Base-by-base conservation (phyloP, 2,329 filamentous ascomycete species). In the Scedosporium minutisporum region DNA sequence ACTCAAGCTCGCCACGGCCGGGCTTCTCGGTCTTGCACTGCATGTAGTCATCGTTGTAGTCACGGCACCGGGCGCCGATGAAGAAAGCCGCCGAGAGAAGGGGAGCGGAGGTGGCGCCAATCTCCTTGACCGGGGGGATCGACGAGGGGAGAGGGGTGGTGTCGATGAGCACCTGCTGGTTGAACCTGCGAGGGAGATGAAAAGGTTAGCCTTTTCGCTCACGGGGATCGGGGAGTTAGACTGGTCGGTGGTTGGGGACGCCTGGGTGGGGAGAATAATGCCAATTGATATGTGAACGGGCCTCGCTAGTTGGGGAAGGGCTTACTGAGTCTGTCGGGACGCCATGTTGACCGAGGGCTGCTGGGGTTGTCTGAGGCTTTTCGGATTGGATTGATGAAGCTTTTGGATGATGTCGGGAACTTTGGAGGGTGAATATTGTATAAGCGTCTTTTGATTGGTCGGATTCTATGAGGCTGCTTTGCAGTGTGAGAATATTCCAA, bases 1-100 rank as follows among this genome's bases (percentile, higher is more conserved):
- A 99, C 69, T 96, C 91, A 66, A 96, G 77, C 82, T 99, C 95
- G 75, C 92, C 95, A 77, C 85, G 87, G 71, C 95, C 95, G 66
- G 90, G 88, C 71, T 91, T 87, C 79, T 97, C 92, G 69, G 86
- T 90, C 88, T 99, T 99, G 89, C 95, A 99, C 81, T 96, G 90
- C 93, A 99, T 99, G 80, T 89, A 99, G 79, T 99, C 95, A 82
- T 99, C 95, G 78, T 97, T 97, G 83, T 93, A 99, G 63, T 90
- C 82, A 75, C 85, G 89, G 87, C 95, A 99, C 73, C 93, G 88
- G 68, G 92, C 93, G 66, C 95, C 95, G 74, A 99, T 99, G 77
- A 97, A 99, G 84, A 90, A 99, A 61, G 91, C 87, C 38, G 95
- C 95, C 67, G 91, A 96, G 64, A 96, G 82, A 55, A 99, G 84